These are phyloP conservation scores for Actinomucor elegans DNA, from an alignment of 371 early-diverging fungal species.

Conservation along the genomic window DNA sequence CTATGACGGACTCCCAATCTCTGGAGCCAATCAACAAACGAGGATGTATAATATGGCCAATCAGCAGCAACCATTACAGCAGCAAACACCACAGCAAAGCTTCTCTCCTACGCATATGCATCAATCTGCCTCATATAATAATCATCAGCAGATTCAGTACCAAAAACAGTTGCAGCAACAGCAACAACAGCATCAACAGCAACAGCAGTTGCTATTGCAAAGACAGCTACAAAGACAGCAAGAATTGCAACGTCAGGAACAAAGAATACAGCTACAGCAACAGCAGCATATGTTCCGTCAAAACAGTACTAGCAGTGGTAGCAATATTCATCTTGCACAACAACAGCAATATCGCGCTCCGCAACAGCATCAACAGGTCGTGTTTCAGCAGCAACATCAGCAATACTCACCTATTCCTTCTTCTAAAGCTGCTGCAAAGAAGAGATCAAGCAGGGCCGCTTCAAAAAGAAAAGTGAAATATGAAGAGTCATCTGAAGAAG, in stretches of 20 bases:
- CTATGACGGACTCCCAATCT: constrained; percentile 25
- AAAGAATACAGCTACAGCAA: not conserved
- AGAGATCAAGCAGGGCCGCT: constrained; percentile 8
- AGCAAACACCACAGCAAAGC: not conserved
- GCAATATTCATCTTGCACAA: constrained; percentile 18
- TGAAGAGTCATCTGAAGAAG: constrained; percentile 19
- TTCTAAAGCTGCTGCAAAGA: not conserved
- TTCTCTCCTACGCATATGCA: constrained; percentile 5
- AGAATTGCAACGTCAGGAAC: constrained; percentile 12
- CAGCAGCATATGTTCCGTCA: constrained; percentile 4
- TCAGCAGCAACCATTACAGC: not conserved
- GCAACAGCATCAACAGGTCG: not conserved
- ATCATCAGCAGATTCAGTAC: constrained; percentile 11
- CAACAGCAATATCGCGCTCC: constrained; percentile 1
- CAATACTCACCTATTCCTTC: constrained; percentile 7
- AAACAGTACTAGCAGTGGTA: constrained; percentile 10
- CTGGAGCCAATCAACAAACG: constrained; percentile 21
- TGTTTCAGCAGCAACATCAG: constrained; percentile 15
- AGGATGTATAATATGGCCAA: constrained; percentile 19
- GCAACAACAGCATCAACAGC: constrained; percentile 8
- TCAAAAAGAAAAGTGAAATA: constrained; percentile 16
- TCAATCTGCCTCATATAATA: constrained; percentile 7
- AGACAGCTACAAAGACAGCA: constrained; percentile 20
- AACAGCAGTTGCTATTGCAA: constrained; percentile 14
- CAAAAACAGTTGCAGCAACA: constrained; percentile 8